Base-by-base conservation (phyloP, 805 yeast species). In the Scheffersomyces coipomensis region DNA sequence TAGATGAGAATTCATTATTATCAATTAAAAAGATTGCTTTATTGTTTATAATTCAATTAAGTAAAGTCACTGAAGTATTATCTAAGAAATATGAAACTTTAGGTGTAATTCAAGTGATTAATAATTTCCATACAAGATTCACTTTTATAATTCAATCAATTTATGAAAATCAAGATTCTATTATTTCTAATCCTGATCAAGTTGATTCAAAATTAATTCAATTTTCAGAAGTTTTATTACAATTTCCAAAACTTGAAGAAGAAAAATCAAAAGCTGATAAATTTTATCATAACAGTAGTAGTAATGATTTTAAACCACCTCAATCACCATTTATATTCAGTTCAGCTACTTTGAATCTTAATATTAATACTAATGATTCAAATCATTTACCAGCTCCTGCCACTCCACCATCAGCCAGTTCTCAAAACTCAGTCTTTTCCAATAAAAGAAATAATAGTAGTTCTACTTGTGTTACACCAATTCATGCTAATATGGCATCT, bases 41-140 rank as follows among this genome's bases (percentile, higher is more conserved):
- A 19, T 61, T 71, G 62, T 58, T 78, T 39, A 56, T 71, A 31
- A 60, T 62, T 36, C 72, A 72, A 24, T 59, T 76, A 29, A 51
- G 66, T 35, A 60, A 64, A 41, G 73, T 76, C 18, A 72, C 81
- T 2, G 83, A 78, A 40, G 79, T 76, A 12, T 56, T 78, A 24
- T 53, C 68, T 22, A 75, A 73, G 39, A 78, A 78, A 52, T 74
- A 77, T 48, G 65, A 74, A 26, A 65, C 63, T 22, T 52, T 76
- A 35, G 83, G 83, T 1, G 83, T 78, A 10, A 66, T 75, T n/a
- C 72, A 71, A 13, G 79, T 75, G 15, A 51, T 68, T 17, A 58
- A 57, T 43, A 48, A 53, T 45, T 42, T 48, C 54, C 35, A 55
- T 24, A 34, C 39, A 18, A 35, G 51, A 16, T 42, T 34, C 26